Evolutionary conservation across 352 stramenopile genomes (phyloP).

Genomic region (Pythium monospermum): DNA sequence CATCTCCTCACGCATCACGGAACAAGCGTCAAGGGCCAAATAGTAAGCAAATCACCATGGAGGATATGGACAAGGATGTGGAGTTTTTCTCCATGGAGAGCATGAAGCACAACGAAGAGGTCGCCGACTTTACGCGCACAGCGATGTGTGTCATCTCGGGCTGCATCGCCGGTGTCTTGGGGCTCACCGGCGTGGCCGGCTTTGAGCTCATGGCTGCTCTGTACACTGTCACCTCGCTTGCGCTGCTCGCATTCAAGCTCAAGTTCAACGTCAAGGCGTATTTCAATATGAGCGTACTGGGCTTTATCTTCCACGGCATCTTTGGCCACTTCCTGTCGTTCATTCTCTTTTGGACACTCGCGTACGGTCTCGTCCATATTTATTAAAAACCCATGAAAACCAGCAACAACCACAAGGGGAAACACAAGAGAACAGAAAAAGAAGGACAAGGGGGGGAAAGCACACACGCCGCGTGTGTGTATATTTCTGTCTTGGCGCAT

Average conservation of each 20-base stretch:
- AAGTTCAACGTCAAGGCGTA: slow-evolving; percentile 68
- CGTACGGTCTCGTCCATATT: slow-evolving; percentile 88
- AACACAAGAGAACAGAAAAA: too few relatives aligned
- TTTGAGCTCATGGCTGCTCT: slow-evolving; percentile 66
- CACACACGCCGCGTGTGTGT: too few relatives aligned
- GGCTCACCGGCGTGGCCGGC: slow-evolving; percentile 65
- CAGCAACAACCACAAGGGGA: too few relatives aligned
- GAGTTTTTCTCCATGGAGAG: slow-evolving; percentile 89
- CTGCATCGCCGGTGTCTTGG: slow-evolving; percentile 76
- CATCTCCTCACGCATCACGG: not conserved
- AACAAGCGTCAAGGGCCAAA: not conserved
- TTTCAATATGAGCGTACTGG: slow-evolving; percentile 66
- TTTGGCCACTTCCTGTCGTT: slow-evolving; percentile 78
- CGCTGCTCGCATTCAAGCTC: slow-evolving; percentile 73
- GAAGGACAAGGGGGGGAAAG: too few relatives aligned
- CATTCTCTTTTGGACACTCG: slow-evolving; percentile 88
- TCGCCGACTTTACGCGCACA: slow-evolving; percentile 74
- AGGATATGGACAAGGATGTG: slow-evolving; percentile 63
- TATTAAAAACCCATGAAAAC: too few relatives aligned
- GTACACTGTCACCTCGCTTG: slow-evolving; percentile 62
- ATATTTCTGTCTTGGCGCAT: too few relatives aligned
- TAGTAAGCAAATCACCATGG: slow-evolving; percentile 26
- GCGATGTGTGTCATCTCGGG: slow-evolving; percentile 81
- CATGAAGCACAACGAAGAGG: slow-evolving; percentile 77
- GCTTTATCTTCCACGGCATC: slow-evolving; percentile 70